Base-by-base conservation (phyloP, 805 yeast species). In the Candida bentonensis region DNA sequence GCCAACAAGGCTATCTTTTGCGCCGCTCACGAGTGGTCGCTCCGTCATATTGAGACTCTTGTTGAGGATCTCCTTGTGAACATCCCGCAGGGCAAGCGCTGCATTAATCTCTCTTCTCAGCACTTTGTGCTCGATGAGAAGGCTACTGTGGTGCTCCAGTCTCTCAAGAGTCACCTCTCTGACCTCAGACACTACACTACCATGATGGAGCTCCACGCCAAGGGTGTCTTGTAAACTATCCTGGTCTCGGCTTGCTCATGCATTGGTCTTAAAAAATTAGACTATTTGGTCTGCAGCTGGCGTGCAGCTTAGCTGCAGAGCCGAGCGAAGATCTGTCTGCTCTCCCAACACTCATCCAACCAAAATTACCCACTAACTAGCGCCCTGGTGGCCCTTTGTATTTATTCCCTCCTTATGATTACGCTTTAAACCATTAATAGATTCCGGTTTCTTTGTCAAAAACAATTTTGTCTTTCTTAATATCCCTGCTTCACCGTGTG, bases 21-120 rank as follows among this genome's bases (percentile, higher is more conserved):
- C 40, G 64, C 62, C 4, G 58, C 61, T 9, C 64, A 60, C 46
- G 60, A 58, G 44, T 60, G 64, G 64, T 47, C 58, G 13, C 48
- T 60, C 41, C 48, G 56, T 26, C 51, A 55, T 47, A 57, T 60
- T 39, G 59, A 57, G 47, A 40, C 57, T 15, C 43, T 60, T 17
- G 58, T 55, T 21, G 54, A 54, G 23, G 64, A 60, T 49, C 47
- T 60, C 21, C 44, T 51, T 17, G 40, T 43, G 41, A 55, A 57
- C 27, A 39, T 55, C 15, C 62, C 64, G 13, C 42, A 50, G 33
- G 52, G 49, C 7, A 42, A 44, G 36, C 48, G 52, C 2, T 47
- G 57, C 4, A 28, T 46, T 13, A 57, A 56, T 44, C 53, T 55
- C n/a, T 56, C 57, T 45, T 49, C 57, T 13, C 46, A 47, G 39